Conservation (phyloP, 495 filamentous ascomycete species). For the Stereocaulon alpinum region DNA sequence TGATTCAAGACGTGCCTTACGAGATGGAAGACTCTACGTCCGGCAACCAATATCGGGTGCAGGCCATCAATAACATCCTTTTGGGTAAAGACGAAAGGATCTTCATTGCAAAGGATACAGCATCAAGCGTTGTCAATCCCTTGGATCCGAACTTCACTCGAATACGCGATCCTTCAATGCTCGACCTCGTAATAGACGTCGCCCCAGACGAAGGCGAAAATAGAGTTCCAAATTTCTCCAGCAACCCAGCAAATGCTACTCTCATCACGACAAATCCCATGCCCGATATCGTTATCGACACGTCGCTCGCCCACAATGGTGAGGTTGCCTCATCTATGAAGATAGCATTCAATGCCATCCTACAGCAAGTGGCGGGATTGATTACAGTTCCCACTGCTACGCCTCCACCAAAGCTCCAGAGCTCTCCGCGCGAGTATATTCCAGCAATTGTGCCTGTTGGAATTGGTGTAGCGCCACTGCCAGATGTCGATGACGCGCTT, state of each 20-base stretch:
- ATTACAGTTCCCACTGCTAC: slow-evolving; percentile 24
- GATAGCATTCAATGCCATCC: slow-evolving; percentile 43
- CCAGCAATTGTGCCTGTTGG: slow-evolving; percentile 67
- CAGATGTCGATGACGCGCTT: slow-evolving; percentile 51
- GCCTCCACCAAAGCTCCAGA: slow-evolving; percentile 22
- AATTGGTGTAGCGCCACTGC: slow-evolving; percentile 62
- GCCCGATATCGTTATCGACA: slow-evolving; percentile 24
- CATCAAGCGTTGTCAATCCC: slow-evolving; percentile 58
- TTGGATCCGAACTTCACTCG: slow-evolving; percentile 77
- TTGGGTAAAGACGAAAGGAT: slow-evolving; percentile 87
- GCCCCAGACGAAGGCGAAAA: slow-evolving; percentile 28
- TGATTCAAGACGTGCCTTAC: slow-evolving; percentile 55
- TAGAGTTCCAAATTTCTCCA: slow-evolving; percentile 11
- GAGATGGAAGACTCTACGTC: slow-evolving; percentile 25
- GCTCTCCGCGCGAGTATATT: slow-evolving; percentile 34
- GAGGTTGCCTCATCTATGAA: slow-evolving; percentile 40
- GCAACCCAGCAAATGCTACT: slow-evolving; percentile 23
- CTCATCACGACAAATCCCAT: slow-evolving; percentile 10
- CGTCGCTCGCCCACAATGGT: slow-evolving; percentile 21
- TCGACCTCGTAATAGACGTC: slow-evolving; percentile 62
- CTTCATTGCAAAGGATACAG: slow-evolving; percentile 64
- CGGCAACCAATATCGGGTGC: slow-evolving; percentile 52
- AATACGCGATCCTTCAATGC: slow-evolving; percentile 56
- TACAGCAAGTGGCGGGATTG: slow-evolving; percentile 47
- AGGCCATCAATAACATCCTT: slow-evolving; percentile 66